Evolutionary conservation across 2,329 filamentous ascomycete species (phyloP).

Genomic region (Cryphonectria parasitica): DNA sequence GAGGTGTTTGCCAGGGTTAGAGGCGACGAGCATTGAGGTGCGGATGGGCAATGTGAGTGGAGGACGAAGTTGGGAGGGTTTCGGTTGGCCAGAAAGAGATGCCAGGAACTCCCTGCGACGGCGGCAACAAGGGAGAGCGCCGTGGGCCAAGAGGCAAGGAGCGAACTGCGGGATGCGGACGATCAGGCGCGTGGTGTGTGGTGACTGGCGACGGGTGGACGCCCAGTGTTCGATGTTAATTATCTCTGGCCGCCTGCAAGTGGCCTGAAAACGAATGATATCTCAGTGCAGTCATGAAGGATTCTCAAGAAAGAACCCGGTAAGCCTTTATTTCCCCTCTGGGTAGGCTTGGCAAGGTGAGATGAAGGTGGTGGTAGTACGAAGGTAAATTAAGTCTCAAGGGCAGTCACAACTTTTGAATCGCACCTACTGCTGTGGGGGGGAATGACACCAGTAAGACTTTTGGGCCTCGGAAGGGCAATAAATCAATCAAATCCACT

Average conservation of each 20-base stretch:
- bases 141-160: constrained; percentile 10
- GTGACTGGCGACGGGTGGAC: constrained; percentile 12
- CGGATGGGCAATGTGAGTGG: constrained; percentile 46
- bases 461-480: background rate
- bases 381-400: background rate
- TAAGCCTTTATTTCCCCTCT: background rate
- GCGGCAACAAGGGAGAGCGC: constrained; percentile 17
- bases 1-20: constrained; percentile 34
- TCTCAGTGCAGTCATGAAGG: background rate
- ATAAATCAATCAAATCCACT: background rate
- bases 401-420: background rate
- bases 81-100: constrained; percentile 24
- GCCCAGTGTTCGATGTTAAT: constrained; percentile 14
- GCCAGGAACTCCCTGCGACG: constrained; percentile 24
- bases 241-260: constrained; percentile 1
- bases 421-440: background rate
- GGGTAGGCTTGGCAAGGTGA: background rate
- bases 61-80: constrained; percentile 34
- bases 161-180: background rate
- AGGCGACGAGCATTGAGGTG: constrained; percentile 51
- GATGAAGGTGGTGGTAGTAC: background rate
- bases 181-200: constrained; percentile 19
- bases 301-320: background rate
- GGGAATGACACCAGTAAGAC: background rate
- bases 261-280: background rate